Percentiles rank a stretch among this genome's conserved stretches.
Evolutionary conservation across 164 flowering plant genomes (phyloP).

Genomic region (Nymphaea thermarum): DNA sequence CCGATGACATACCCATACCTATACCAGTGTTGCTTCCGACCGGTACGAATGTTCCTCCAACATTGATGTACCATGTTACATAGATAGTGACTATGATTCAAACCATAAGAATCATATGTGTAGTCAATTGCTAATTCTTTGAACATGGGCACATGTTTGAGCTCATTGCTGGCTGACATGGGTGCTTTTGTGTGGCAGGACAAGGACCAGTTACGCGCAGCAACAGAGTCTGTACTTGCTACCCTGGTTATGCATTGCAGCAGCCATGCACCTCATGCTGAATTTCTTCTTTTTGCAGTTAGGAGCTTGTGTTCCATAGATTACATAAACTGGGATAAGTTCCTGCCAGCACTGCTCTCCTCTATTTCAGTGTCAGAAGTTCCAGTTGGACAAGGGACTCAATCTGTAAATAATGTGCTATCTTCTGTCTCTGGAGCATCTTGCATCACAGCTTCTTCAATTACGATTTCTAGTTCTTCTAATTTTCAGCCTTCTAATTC

Average conservation of each 20-base stretch:
- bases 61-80: no score
- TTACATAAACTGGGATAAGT: slow-evolving; percentile 83
- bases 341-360: slow-evolving; percentile 82
- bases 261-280: slow-evolving; percentile 83
- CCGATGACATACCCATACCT: no score
- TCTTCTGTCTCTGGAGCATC: slow-evolving; percentile 41
- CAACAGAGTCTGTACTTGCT: slow-evolving; percentile 78
- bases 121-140: neutral
- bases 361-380: slow-evolving; percentile 65
- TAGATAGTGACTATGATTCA: no score
- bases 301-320: slow-evolving; percentile 63
- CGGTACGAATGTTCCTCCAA: no score
- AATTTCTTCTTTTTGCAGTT: slow-evolving; percentile 81
- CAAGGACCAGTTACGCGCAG: slow-evolving; percentile 69
- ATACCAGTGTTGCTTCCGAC: no score
- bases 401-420: slow-evolving; percentile 25
- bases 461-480: slow-evolving; percentile 27
- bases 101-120: no score
- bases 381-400: slow-evolving; percentile 48
- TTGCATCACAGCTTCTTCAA: slow-evolving; percentile 37
- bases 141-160: neutral
- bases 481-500: slow-evolving; percentile 66
- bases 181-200: slow-evolving; percentile 38
- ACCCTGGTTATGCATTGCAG: slow-evolving; percentile 83
- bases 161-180: neutral